Base-by-base conservation (phyloP, 2,329 filamentous ascomycete genomes). In the Colletotrichum liaoningense region DNA sequence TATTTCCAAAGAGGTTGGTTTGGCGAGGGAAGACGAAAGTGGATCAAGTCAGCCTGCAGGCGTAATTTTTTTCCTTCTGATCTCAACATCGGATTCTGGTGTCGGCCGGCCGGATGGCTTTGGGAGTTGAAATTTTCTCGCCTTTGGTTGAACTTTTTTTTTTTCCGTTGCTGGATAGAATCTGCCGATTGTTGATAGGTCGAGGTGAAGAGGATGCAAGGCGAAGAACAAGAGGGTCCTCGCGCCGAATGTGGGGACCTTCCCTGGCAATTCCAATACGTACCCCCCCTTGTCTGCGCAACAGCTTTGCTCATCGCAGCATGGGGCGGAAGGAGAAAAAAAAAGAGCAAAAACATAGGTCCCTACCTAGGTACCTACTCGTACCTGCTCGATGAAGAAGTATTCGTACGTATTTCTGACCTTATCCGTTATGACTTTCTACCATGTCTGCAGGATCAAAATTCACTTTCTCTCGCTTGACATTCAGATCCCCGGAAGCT, bases 131-230 rank as follows among this genome's bases (percentile, higher is more conserved):
- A 56, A 46, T 5, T 56, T n/a, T 42, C 14, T 56, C 33, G 35
- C 63, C 19, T 38, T 28, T 7, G 35, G n/a, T 38, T 35, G 26
- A 30, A 16, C 59, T 28, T 46, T 35, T 35, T 35, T 55, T 35
- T 58, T 14, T 46, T 52, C 28, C 60, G 9, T 42, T 24, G 59
- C 46, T 38, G 35, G 16, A 19, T 63, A 33, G 22, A 57, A 71
- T 70, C 67, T 71, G 60, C 67, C 60, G 49, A 73, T 22, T 71
- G 49, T 38, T 71, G 67, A 73, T 62, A 66, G 67, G 71, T 56
- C 67, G 71, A 71, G 71, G 67, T 65, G 60, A 66, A 66, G 67
- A 38, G 42, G 42, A 30, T 49, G 46, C 26, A 56, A 30, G 22
- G 42, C 46, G 65, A 58, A 67, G 35, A 70, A 70, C 67, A 66